Percentiles rank a stretch among this genome's conserved stretches.
phyloP scores from a whole-genome alignment of 495 filamentous ascomycete species.

The Penicillium silybi region DNA sequence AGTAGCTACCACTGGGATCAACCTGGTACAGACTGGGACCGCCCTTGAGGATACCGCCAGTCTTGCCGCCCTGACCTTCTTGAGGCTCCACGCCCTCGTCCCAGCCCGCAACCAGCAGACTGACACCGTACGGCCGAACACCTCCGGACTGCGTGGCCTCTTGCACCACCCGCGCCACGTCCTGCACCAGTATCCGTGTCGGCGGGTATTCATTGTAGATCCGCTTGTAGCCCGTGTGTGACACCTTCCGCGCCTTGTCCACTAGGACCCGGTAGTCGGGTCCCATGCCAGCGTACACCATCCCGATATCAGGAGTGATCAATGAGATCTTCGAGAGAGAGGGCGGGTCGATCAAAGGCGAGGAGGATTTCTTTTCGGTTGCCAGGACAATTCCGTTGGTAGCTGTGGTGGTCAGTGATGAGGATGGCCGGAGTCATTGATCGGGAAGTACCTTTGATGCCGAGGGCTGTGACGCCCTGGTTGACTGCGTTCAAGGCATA shows the following conservation, averaged over 20 bases:
- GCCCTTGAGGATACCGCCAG: slow-evolving; percentile 90
- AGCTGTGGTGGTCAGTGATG: slow-evolving; percentile 46
- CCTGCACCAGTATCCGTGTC: slow-evolving; percentile 96
- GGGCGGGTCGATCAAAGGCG: slow-evolving; percentile 86
- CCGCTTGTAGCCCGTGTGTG: slow-evolving; percentile 99
- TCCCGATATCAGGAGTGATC: slow-evolving; percentile 98
- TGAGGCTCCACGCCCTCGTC: slow-evolving; percentile 93
- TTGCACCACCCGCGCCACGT: slow-evolving; percentile 96
- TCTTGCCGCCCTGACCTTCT: slow-evolving; percentile 70
- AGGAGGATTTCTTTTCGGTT: slow-evolving; percentile 98
- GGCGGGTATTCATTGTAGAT: slow-evolving; percentile 99
- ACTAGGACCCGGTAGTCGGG: slow-evolving; percentile 97
- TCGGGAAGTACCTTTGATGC: slow-evolving; percentile 78
- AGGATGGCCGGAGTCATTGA: background rate
- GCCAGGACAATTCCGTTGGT: slow-evolving; percentile 99
- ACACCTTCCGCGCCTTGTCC: slow-evolving; percentile 95
- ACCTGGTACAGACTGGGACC: slow-evolving; percentile 98
- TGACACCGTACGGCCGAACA: slow-evolving; percentile 97
- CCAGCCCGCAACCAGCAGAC: slow-evolving; percentile 93
- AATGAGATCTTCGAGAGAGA: slow-evolving; percentile 97
- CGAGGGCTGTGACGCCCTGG: slow-evolving; percentile 95
- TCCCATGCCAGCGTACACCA: slow-evolving; percentile 99
- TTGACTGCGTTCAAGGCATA: slow-evolving; percentile 99
- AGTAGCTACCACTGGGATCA: slow-evolving; percentile 93
- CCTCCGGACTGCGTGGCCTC: slow-evolving; percentile 97